phyloP scores from a whole-genome alignment of 257 asterid species.

The Solanum tarapatanum region DNA sequence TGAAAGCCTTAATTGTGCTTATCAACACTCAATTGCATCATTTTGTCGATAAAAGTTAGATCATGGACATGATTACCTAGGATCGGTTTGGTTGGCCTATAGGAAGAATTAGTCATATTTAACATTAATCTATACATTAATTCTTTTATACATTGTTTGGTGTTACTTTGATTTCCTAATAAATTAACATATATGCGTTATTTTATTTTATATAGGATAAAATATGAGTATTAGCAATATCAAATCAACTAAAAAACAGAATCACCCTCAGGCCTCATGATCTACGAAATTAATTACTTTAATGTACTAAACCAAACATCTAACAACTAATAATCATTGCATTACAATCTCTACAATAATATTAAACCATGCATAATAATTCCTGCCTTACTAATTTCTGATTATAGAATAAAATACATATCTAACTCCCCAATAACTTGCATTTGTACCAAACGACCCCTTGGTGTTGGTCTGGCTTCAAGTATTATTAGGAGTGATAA shows the following conservation, averaged over 20 bases:
- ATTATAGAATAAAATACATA: neutral
- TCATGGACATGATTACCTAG: neutral
- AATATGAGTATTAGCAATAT: neutral
- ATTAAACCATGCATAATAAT: neutral
- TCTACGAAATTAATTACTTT: neutral
- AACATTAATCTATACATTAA: neutral
- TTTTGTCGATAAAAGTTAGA: neutral
- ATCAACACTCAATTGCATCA: neutral
- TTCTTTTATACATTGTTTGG: neutral
- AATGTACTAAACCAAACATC: neutral
- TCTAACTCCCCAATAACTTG: neutral
- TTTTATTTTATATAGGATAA: neutral
- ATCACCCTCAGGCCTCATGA: neutral
- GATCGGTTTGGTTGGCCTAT: neutral
- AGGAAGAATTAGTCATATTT: neutral
- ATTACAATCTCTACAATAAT: neutral
- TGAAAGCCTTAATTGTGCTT: neutral
- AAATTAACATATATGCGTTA: neutral
- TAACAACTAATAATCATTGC: neutral
- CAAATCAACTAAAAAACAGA: neutral
- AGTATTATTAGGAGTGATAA: neutral
- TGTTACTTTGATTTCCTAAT: neutral
- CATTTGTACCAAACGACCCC: neutral
- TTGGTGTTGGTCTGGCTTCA: neutral
- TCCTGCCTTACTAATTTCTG: neutral